These are phyloP conservation scores for Aegilops tauschii DNA, from an alignment of 176 grass and related monocot species.

Conservation along the genomic window DNA sequence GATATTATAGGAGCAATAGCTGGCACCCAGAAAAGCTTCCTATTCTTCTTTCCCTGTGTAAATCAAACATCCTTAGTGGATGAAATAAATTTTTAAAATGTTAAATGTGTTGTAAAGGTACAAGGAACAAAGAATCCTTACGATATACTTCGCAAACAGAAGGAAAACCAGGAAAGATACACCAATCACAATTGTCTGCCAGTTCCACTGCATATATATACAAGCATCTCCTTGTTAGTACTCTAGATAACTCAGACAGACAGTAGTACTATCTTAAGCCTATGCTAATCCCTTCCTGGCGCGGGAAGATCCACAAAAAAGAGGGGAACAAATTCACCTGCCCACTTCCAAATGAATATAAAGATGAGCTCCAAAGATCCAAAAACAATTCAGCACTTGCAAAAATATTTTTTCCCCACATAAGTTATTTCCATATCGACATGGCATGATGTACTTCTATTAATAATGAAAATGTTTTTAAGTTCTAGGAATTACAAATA, in stretches of 20 bases:
- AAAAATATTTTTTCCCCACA: background rate
- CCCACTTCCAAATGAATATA: background rate
- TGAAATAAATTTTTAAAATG: background rate
- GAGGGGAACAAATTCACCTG: background rate
- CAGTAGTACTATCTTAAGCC: slow-evolving; percentile 2
- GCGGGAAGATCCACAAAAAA: background rate
- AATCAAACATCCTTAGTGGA: slow-evolving; percentile 2
- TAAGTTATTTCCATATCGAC: background rate
- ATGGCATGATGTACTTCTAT: background rate
- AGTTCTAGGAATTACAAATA: background rate
- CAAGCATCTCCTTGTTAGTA: slow-evolving; percentile 9
- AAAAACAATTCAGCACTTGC: background rate
- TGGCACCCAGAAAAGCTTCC: slow-evolving; percentile 82
- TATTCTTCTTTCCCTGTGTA: slow-evolving; percentile 78
- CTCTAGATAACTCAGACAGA: background rate
- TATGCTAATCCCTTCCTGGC: background rate
- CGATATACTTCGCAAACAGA: slow-evolving; percentile 68
- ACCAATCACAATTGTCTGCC: slow-evolving; percentile 86
- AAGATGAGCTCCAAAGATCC: background rate
- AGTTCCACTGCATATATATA: slow-evolving; percentile 84
- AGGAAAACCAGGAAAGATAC: slow-evolving; percentile 72
- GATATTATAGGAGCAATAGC: slow-evolving; percentile 84
- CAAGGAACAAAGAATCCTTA: slow-evolving; percentile 35
- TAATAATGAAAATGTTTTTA: background rate
- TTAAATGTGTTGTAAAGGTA: background rate